Percentiles rank a stretch among this genome's conserved stretches.
Conservation (phyloP, 2,329 filamentous ascomycete genomes). For the Metarhizium rileyi region DNA sequence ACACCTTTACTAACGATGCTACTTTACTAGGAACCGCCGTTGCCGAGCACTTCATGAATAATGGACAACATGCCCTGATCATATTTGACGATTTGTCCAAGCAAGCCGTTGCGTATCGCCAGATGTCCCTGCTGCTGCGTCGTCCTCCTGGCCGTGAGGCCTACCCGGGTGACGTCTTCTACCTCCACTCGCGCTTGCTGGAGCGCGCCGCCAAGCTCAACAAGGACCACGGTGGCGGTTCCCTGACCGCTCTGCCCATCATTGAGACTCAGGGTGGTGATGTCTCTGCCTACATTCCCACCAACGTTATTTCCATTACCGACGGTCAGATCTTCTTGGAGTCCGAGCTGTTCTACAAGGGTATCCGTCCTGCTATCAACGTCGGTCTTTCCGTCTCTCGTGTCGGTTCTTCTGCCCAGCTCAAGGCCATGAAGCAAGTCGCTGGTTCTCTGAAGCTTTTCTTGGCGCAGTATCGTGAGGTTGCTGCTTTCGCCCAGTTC, state of each 20-base stretch:
- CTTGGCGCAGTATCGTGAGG: slow-evolving; percentile 99
- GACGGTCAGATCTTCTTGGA: slow-evolving; percentile 99
- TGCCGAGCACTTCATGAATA: slow-evolving; percentile 78
- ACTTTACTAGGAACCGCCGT: no score
- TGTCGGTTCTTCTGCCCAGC: slow-evolving; percentile 98
- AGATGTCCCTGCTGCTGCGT: slow-evolving; percentile 97
- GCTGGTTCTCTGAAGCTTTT: slow-evolving; percentile 99
- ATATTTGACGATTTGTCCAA: slow-evolving; percentile 95
- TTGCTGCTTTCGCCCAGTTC: slow-evolving; percentile 98
- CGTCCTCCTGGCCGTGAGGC: slow-evolving; percentile 98
- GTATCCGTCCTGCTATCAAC: slow-evolving; percentile 99
- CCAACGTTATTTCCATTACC: slow-evolving; percentile 99
- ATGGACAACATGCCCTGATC: slow-evolving; percentile 79
- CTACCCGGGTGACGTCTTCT: slow-evolving; percentile 98
- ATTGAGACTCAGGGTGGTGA: slow-evolving; percentile 99
- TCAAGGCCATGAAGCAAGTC: slow-evolving; percentile 99
- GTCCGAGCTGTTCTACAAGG: slow-evolving; percentile 99
- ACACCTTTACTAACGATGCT: no score
- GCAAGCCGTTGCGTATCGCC: slow-evolving; percentile 96
- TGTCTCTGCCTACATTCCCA: slow-evolving; percentile 99
- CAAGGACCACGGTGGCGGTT: slow-evolving; percentile 88
- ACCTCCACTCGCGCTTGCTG: slow-evolving; percentile 97
- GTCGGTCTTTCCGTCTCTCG: slow-evolving; percentile 99
- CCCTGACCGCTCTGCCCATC: slow-evolving; percentile 90
- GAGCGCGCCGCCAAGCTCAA: slow-evolving; percentile 99